Base-by-base conservation (phyloP, 345 rosid species). In the Linum usitatissimum region DNA sequence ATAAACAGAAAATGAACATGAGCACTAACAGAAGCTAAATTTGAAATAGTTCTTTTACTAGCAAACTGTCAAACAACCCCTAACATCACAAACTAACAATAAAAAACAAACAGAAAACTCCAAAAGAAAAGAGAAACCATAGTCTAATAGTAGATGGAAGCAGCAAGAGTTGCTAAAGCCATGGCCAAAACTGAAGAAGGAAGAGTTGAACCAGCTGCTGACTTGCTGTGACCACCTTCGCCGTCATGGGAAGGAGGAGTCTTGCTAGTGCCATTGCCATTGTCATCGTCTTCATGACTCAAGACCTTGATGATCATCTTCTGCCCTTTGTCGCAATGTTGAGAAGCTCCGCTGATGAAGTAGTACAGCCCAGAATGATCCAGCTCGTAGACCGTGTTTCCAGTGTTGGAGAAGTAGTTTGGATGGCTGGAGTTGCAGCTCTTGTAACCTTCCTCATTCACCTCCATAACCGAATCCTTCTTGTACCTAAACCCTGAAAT, bases 341-440 rank as follows among this genome's bases (percentile, higher is more conserved):
- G 84, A 5, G 71, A 64, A 66, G 70, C 82, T 0, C 95, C 95
- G 62, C 95, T 87, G 63, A 81, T 79, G 78, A 85, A 85, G 73
- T 83, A 85, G 72, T 78, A 85, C 7, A 76, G 66, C 45, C 95
- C 88, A 6, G 85, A 67, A 20, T 77, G 76, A 53, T 83, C 80
- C 21, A 87, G 75, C 67, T 66, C 66, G 70, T 81, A 70, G 18
- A 70, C 65, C 13, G 83, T 83, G 68, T 81, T 72, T n/a, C 95
- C 95, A 15, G 83, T 80, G 72, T 83, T 80, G 66, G 81, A 83
- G 70, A 76, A 83, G 79, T 63, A 81, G 49, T 66, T 66, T 0
- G 89, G 88, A 9, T 80, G 81, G 30, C 79, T 71, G 3, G 84
- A 81, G 21, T 76, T 78, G 80, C 94, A 87, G 36, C 69, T 77